phyloP scores from a whole-genome alignment of 352 stramenopile species.

The Globisporangium echinulatum region DNA sequence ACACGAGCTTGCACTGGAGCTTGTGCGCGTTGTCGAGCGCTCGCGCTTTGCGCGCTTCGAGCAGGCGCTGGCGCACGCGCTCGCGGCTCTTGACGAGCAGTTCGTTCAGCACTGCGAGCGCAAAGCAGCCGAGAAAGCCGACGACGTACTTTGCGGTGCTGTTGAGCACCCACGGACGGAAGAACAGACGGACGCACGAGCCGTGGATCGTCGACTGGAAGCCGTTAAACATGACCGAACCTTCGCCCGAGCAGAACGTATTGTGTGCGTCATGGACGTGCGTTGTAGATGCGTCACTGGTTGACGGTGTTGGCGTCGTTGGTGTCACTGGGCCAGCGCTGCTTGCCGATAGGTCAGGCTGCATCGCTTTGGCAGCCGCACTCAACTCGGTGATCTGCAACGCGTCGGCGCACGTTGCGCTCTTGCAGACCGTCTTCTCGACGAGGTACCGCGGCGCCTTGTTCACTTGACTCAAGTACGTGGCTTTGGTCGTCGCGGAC shows the following conservation, averaged over 20 bases:
- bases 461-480: slow-evolving; percentile 60
- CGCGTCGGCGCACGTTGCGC: slow-evolving; percentile 46
- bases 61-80: slow-evolving; percentile 34
- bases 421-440: slow-evolving; percentile 45
- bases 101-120: slow-evolving; percentile 61
- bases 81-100: slow-evolving; percentile 54
- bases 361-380: slow-evolving; percentile 33
- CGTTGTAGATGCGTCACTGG: slow-evolving; percentile 14
- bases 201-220: slow-evolving; percentile 72
- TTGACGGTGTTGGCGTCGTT: slow-evolving; percentile 10
- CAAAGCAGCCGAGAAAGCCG: slow-evolving; percentile 60
- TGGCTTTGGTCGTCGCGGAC: slow-evolving; percentile 52
- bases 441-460: slow-evolving; percentile 43
- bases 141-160: slow-evolving; percentile 66
- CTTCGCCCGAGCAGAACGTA: slow-evolving; percentile 54
- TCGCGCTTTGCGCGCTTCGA: slow-evolving; percentile 28
- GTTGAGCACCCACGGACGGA: slow-evolving; percentile 75
- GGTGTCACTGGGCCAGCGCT: slow-evolving; percentile 7
- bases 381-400: slow-evolving; percentile 53
- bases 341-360: slow-evolving; percentile 15
- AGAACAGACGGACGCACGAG: slow-evolving; percentile 70
- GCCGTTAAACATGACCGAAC: slow-evolving; percentile 79
- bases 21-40: slow-evolving; percentile 47
- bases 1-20: slow-evolving; percentile 49
- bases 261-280: slow-evolving; percentile 13